phyloP scores from a whole-genome alignment of 352 stramenopile species.

The Phytophthora cryptogea region DNA sequence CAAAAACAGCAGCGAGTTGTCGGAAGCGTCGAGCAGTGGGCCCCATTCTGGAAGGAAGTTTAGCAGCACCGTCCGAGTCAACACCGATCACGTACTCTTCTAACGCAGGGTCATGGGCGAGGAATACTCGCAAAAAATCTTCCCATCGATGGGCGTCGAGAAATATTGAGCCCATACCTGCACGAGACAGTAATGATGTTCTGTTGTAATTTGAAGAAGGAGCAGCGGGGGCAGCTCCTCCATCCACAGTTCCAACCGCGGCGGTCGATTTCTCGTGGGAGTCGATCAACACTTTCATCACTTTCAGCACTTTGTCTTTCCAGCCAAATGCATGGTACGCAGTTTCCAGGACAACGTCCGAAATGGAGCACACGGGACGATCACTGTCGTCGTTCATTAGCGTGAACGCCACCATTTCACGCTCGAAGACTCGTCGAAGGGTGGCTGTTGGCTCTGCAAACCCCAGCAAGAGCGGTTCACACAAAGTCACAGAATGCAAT shows the following conservation, averaged over 20 bases:
- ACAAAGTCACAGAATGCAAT: constrained; percentile 51
- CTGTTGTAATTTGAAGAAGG: constrained; percentile 46
- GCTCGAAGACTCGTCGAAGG: constrained; percentile 63
- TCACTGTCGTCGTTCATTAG: constrained; percentile 41
- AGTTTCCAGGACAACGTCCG: constrained; percentile 43
- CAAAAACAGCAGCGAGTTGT: constrained; percentile 50
- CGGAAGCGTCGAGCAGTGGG: constrained; percentile 40
- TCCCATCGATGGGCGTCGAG: constrained; percentile 59
- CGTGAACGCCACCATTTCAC: constrained; percentile 62
- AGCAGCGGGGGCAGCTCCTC: constrained; percentile 9
- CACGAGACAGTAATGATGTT: constrained; percentile 44
- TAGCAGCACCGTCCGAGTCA: constrained; percentile 47
- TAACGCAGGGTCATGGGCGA: constrained; percentile 53
- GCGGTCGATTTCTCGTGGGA: constrained; percentile 19
- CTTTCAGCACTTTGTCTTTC: constrained; percentile 54
- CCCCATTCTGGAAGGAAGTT: constrained; percentile 65
- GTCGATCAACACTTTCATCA: constrained; percentile 44
- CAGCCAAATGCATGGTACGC: constrained; percentile 65
- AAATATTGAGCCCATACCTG: constrained; percentile 52
- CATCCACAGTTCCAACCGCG: constrained; percentile 12
- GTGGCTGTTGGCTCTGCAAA: constrained; percentile 38
- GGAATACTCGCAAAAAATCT: constrained; percentile 55
- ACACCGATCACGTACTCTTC: constrained; percentile 73
- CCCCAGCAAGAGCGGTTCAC: constrained; percentile 56
- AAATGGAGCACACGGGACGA: constrained; percentile 51